Evolutionary conservation across 2,329 filamentous ascomycete species (phyloP).

Genomic region (Colletotrichum destructivum): DNA sequence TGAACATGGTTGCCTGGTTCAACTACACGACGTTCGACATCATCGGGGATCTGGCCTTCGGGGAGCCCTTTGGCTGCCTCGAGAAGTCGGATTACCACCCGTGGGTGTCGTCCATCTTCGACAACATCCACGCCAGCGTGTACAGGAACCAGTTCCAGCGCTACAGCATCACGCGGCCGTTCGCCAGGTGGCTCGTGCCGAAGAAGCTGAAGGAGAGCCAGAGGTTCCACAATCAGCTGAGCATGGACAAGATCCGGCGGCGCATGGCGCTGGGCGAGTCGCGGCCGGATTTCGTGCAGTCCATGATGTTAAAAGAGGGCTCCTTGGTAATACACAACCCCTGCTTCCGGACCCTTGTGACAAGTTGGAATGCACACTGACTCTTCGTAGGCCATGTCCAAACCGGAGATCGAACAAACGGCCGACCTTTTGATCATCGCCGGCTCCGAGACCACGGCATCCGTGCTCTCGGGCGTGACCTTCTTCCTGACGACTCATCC

Average conservation of each 20-base stretch:
- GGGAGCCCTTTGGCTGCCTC: slow-evolving; percentile 49
- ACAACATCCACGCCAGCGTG: slow-evolving; percentile 10
- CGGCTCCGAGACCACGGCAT: slow-evolving; percentile 63
- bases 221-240: slow-evolving; percentile 23
- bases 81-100: slow-evolving; percentile 46
- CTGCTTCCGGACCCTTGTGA: rapidly evolving
- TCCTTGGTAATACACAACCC: slow-evolving; percentile 17
- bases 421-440: slow-evolving; percentile 49
- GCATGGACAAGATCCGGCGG: slow-evolving; percentile 20
- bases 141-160: slow-evolving; percentile 28
- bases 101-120: slow-evolving; percentile 48
- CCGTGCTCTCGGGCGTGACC: slow-evolving; percentile 57
- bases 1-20: slow-evolving; percentile 39
- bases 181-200: slow-evolving; percentile 17
- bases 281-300: slow-evolving; percentile 44
- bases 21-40: slow-evolving; percentile 51
- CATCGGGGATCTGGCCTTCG: slow-evolving; percentile 50
- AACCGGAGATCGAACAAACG: slow-evolving; percentile 35
- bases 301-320: slow-evolving; percentile 42
- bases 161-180: slow-evolving; percentile 12
- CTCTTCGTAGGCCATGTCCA: slow-evolving; percentile 33
- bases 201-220: slow-evolving; percentile 18
- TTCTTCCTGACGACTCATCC: slow-evolving; percentile 56
- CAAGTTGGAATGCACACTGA: neutral
- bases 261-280: slow-evolving; percentile 41